These are phyloP conservation scores for Zygosaccharomyces gambellarensis DNA, from an alignment of 805 yeast genomes.

Conservation along the genomic window DNA sequence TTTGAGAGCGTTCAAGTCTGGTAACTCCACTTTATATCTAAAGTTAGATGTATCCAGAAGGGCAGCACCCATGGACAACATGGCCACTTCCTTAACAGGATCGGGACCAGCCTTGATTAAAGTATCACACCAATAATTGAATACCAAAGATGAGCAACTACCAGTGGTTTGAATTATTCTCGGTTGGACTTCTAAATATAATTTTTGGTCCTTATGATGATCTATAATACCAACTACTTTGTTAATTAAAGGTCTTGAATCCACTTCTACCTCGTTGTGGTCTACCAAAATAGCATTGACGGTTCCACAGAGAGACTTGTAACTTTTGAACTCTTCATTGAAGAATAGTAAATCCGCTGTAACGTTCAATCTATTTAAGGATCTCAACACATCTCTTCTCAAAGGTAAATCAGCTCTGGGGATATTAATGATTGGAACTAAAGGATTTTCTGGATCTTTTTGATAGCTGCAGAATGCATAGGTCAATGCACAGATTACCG, in stretches of 20 bases:
- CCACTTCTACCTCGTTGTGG: conserved; percentile 66
- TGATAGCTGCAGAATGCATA: conserved; percentile 48
- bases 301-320: conserved; percentile 18
- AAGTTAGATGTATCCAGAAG: conserved; percentile 72
- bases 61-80: conserved; percentile 60
- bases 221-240: conserved; percentile 64
- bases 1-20: conserved; percentile 47
- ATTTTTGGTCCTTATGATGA: conserved; percentile 75
- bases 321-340: conserved; percentile 55
- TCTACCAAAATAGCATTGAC: conserved; percentile 66
- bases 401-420: conserved; percentile 58
- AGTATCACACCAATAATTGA: conserved; percentile 48
- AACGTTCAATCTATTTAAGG: conserved; percentile 47
- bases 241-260: conserved; percentile 28
- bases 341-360: conserved; percentile 50
- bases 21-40: conserved; percentile 54
- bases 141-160: conserved; percentile 74
- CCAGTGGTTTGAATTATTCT: conserved; percentile 61
- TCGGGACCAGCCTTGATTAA: conserved; percentile 10
- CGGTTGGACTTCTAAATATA: conserved; percentile 50
- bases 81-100: conserved; percentile 36
- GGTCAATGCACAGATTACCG: conserved; percentile 69
- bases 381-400: conserved; percentile 63
- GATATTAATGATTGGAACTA: conserved; percentile 75
- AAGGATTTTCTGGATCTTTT: conserved; percentile 30